Base-by-base conservation (phyloP, 805 yeast species). In the Kodamaea neixiangensis region DNA sequence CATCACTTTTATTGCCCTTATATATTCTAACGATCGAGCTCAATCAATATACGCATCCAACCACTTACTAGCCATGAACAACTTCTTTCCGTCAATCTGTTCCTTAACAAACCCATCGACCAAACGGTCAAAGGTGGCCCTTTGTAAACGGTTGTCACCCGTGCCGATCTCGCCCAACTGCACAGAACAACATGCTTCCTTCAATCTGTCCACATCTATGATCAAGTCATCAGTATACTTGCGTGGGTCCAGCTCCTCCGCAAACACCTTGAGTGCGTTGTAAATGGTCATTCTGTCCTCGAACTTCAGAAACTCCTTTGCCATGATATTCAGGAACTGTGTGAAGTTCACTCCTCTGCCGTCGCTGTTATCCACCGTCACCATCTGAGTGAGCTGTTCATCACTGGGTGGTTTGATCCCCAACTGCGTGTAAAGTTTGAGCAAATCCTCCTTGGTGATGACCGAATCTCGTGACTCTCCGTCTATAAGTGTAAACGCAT, bases 401-500 rank as follows among this genome's bases (percentile, higher is more conserved):
- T 77, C 78, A 3, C 68, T 60, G 2, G 78, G 78, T 7, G 68
- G 62, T 1, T 68, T 69, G 44, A 80, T 76, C 0, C 85, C 87
- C 13, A 86, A 56, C 9, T 80, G 77, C 38, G 77, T 71, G 54
- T 82, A 76, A 14, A 85, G 73, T 18, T 77, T 73, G 35, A 68
- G 71, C 48, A 92, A 60, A 65, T 88, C 94, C 1, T 72, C 64
- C 25, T 66, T 61, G 0, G 86, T 71, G 40, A 88, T 82, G 3
- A 66, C 62, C 1, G 90, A 89, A 60, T 91, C 96, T 20, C 86
- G 83, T 54, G 76, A 67, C 37, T 92, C 93, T 34, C 86, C 86
- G 62, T 92, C 97, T 6, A 92, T 81, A 58, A 89, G 66, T 22
- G 88, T 82, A 65, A 91, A 92, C 1, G 94, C 83, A 57, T 88